phyloP scores from a whole-genome alignment of 257 asterid species.

The Solanum raphanifolium region DNA sequence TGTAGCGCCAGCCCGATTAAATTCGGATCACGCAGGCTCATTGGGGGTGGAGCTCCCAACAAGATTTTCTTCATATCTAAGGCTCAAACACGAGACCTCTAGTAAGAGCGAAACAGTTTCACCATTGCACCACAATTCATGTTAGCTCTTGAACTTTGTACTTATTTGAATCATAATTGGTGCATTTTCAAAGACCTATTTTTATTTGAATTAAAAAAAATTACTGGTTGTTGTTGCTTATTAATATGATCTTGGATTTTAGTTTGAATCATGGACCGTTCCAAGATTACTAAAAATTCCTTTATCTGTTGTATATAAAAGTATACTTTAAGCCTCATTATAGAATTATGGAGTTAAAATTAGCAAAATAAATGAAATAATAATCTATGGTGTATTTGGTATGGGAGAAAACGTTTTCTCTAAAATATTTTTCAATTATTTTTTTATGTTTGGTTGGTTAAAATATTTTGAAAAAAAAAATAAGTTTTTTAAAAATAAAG shows the following conservation, averaged over 20 bases:
- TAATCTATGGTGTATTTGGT: background rate
- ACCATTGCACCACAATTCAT: background rate
- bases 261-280: background rate
- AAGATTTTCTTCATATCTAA: background rate
- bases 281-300: too few relatives aligned
- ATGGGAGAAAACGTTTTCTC: background rate
- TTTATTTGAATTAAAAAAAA: background rate
- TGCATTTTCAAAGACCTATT: background rate
- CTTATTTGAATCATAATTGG: background rate
- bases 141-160: background rate
- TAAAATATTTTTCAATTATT: too few relatives aligned
- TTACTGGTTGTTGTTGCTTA: background rate
- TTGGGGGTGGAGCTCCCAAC: fast-evolving
- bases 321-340: background rate
- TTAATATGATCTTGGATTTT: background rate
- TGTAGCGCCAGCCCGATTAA: too few relatives aligned
- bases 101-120: background rate
- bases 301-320: too few relatives aligned
- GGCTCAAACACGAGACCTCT: background rate
- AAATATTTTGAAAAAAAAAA: background rate
- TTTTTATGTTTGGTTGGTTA: background rate
- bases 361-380: too few relatives aligned
- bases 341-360: background rate
- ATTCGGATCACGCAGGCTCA: fast-evolving
- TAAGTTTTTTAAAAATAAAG: too few relatives aligned